Percentiles rank a stretch among this genome's conserved stretches.
These are phyloP conservation scores for Neonectria ditissima DNA, from an alignment of 2,329 filamentous ascomycete species.

Conservation along the genomic window DNA sequence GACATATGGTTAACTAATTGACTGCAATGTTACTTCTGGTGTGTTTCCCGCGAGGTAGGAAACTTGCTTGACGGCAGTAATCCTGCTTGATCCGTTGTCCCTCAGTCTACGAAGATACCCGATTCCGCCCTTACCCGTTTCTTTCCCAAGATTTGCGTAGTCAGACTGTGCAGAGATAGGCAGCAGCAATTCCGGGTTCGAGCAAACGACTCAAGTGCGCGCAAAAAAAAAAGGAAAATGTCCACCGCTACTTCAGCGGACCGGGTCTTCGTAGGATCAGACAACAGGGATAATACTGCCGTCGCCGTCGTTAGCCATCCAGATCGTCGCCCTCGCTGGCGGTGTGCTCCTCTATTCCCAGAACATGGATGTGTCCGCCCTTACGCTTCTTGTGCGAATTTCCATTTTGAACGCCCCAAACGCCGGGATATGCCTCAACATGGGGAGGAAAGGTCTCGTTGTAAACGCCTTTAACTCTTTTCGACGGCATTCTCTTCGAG, in stretches of 20 bases:
- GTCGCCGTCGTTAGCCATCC: slow-evolving; percentile 69
- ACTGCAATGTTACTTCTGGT: slow-evolving; percentile 33
- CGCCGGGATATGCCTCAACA: slow-evolving; percentile 54
- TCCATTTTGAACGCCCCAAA: slow-evolving; percentile 65
- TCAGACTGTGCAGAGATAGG: background rate
- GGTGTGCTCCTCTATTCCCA: slow-evolving; percentile 59
- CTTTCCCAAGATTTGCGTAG: slow-evolving; percentile 1
- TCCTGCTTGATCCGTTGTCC: slow-evolving; percentile 72
- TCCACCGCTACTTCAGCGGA: slow-evolving; percentile 19
- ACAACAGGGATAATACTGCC: slow-evolving; percentile 75
- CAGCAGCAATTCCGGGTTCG: background rate
- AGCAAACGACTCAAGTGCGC: slow-evolving; percentile 15
- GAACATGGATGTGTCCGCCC: slow-evolving; percentile 46
- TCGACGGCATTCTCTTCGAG: slow-evolving; percentile 76
- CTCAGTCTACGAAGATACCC: slow-evolving; percentile 61
- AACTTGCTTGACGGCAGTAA: slow-evolving; percentile 64
- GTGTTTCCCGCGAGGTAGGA: slow-evolving; percentile 55
- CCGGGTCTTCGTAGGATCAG: slow-evolving; percentile 64
- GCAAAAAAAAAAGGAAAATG: slow-evolving; percentile 23
- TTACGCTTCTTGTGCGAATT: slow-evolving; percentile 45
- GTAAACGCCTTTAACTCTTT: slow-evolving; percentile 63
- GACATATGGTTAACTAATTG: slow-evolving; percentile 34
- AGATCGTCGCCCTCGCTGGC: slow-evolving; percentile 74
- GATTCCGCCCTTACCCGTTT: slow-evolving; percentile 15
- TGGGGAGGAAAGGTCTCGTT: slow-evolving; percentile 49